phyloP scores from a whole-genome alignment of 768 basidiomycete species.

The Rhizopogon vesiculosus region DNA sequence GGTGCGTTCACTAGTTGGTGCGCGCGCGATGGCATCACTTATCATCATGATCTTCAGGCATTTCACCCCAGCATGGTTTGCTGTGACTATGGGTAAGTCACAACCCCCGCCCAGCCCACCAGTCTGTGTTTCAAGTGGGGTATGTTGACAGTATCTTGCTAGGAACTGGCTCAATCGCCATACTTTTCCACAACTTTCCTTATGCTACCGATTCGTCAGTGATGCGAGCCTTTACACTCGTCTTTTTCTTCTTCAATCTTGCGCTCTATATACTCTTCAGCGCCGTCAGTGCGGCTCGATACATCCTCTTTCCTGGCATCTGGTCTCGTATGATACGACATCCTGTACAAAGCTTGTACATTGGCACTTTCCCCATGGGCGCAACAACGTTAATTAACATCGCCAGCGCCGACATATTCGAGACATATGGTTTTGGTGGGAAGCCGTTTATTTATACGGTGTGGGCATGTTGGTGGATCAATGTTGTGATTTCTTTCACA shows the following conservation, averaged over 20 bases:
- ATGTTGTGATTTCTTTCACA: constrained; percentile 47
- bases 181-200: constrained; percentile 53
- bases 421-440: constrained; percentile 45
- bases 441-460: constrained; percentile 45
- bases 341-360: constrained; percentile 46
- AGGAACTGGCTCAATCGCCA: constrained; percentile 51
- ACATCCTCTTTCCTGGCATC: constrained; percentile 47
- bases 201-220: constrained; percentile 39
- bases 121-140: not conserved
- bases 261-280: constrained; percentile 48
- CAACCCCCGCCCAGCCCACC: not conserved
- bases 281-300: constrained; percentile 42
- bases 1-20: constrained; percentile 15
- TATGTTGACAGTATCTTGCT: not conserved
- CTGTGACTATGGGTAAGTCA: constrained; percentile 47
- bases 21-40: not conserved
- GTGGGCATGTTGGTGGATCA: constrained; percentile 71
- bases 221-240: constrained; percentile 39
- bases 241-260: constrained; percentile 58
- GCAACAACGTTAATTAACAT: constrained; percentile 53
- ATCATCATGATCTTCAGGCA: constrained; percentile 25
- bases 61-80: constrained; percentile 54
- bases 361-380: constrained; percentile 54
- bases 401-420: constrained; percentile 41
- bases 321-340: constrained; percentile 45